These are phyloP conservation scores for Bolboschoenoplectus hybrid DNA, from an alignment of 202 grass and related monocot species.

Conservation along the genomic window DNA sequence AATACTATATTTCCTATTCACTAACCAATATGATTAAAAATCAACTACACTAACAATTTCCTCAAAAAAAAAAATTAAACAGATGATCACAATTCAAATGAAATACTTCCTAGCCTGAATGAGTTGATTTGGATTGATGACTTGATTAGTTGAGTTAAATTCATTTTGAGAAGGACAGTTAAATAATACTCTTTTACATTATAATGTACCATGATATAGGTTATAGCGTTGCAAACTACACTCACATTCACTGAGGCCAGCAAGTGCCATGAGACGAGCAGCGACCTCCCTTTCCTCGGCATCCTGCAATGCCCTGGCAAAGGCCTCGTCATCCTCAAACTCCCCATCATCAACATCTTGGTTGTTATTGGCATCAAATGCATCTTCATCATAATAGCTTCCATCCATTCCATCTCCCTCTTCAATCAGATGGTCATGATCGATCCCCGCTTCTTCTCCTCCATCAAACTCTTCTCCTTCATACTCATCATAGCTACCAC, in stretches of 20 bases:
- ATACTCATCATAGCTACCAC: conserved; percentile 64
- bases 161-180: conserved; percentile 4
- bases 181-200: background rate
- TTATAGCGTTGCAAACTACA: background rate
- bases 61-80: background rate
- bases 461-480: conserved; percentile 62
- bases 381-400: conserved; percentile 84
- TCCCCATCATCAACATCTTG: conserved; percentile 59
- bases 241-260: conserved; percentile 71
- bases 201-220: background rate
- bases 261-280: conserved; percentile 70
- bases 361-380: conserved; percentile 62
- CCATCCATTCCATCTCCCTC: conserved; percentile 56
- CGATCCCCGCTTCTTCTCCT: conserved; percentile 46
- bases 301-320: conserved; percentile 79
- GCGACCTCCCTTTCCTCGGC: conserved; percentile 84
- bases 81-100: background rate
- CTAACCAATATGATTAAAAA: background rate
- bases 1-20: background rate
- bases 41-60: background rate
- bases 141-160: background rate
- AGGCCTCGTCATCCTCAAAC: conserved; percentile 79
- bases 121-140: background rate
- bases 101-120: background rate
- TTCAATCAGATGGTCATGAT: conserved; percentile 37